A percentile compares a stretch with the other conserved stretches of the same genome.
These are phyloP conservation scores for Taphrina pruni DNA, from an alignment of 1,139 yeast species.

Conservation along the genomic window DNA sequence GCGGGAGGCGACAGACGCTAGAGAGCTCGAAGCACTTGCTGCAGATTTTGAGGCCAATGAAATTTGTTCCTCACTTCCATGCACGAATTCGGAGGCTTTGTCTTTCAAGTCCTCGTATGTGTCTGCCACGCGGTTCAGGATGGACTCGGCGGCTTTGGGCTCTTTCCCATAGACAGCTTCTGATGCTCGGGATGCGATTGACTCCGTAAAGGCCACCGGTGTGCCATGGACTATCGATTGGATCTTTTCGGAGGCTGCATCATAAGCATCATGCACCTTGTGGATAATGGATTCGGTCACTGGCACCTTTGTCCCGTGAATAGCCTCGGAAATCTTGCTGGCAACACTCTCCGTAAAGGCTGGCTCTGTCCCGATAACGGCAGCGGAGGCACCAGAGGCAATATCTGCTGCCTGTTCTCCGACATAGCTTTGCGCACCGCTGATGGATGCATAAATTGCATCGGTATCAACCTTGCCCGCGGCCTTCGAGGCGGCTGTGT, in stretches of 20 bases:
- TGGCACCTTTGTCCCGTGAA: constrained; percentile 31
- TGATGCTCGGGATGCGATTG: constrained; percentile 30
- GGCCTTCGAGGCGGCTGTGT: constrained; percentile 16
- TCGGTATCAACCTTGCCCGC: constrained; percentile 28
- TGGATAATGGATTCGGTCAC: constrained; percentile 7
- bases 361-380: constrained; percentile 24
- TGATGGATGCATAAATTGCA: constrained; percentile 11
- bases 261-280: constrained; percentile 14
- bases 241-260: constrained; percentile 22
- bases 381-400: constrained; percentile 28
- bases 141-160: constrained; percentile 19
- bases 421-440: constrained; percentile 9
- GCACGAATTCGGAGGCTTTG: constrained; percentile 17
- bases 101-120: constrained; percentile 20
- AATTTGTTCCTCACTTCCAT: constrained; percentile 26
- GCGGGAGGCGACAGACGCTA: constrained; percentile 23
- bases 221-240: constrained; percentile 32
- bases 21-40: constrained; percentile 35
- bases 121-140: constrained; percentile 7
- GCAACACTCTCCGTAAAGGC: constrained; percentile 32
- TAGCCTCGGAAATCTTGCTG: constrained; percentile 26
- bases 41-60: constrained; percentile 29
- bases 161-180: constrained; percentile 31
- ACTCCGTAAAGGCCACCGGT: constrained; percentile 30
- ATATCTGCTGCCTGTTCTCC: constrained; percentile 27